Evolutionary conservation across 2,329 filamentous ascomycete species (phyloP), one percentile per base, ranked within the genome.

Genomic region (Fusarium phyllophilum): DNA sequence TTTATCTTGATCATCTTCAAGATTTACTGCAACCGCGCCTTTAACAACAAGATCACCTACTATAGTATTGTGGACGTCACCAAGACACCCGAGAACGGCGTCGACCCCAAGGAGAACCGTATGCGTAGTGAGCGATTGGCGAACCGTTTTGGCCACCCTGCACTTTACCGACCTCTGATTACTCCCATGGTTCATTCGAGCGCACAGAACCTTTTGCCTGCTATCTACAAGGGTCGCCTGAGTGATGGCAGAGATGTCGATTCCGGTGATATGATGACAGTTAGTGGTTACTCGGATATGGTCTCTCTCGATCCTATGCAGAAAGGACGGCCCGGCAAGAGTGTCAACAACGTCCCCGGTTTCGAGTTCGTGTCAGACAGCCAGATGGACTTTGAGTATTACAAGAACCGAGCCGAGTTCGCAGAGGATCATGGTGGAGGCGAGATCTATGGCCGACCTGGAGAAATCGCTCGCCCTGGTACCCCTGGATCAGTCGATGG

Each of bases 131-230:
- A 92, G 81, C 92, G 89, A 78, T 89, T 95, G 62, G 92, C 89
- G 68, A 91, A 90, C 31, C 89, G 93, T 33, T 99, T 98, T 80
- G 95, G 95, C 5, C 94, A 99, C 80, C 96, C 96, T 3, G 95
- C 94, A 9, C 87, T 98, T 22, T 97, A 96, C 85, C 93, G 93
- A 82, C 92, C 93, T 8, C 87, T 98, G 26, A 95, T 96, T 77
- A 97, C 95, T 1, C 96, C 96, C 6, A 98, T 98, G 95, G 96
- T 98, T 8, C 93, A 97, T 78, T 93, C 94, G 61, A 97, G 93
- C 82, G 94, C 94, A 6, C 94, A 96, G 78, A 95, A 96, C 67
- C 88, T 96, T 45, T 88, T 99, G 15, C 92, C 92, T n/a, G 90
- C 93, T 48, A 88, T 99, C 56, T 98, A 98, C 81, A 91, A 91